These are phyloP conservation scores for Stemphylium vesicarium DNA, from an alignment of 2,329 filamentous ascomycete genomes.

Conservation along the genomic window DNA sequence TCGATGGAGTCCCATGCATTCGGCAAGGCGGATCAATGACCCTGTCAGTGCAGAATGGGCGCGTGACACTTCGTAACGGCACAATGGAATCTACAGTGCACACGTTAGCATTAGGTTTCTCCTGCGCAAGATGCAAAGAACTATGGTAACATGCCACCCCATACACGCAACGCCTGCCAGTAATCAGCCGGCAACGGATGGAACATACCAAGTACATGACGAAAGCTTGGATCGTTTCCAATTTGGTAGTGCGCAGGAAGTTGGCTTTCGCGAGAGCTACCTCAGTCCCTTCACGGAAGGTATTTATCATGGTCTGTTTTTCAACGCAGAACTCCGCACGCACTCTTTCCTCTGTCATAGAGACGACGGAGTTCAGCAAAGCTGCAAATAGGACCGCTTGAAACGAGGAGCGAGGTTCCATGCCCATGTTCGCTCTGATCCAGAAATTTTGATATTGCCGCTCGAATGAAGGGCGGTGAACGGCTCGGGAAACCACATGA, in stretches of 20 bases:
- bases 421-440: slow-evolving; percentile 63
- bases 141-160: too few species aligned
- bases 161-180: neutral
- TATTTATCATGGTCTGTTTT: slow-evolving; percentile 65
- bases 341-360: slow-evolving; percentile 64
- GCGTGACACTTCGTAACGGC: slow-evolving; percentile 73
- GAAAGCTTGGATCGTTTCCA: slow-evolving; percentile 79
- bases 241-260: slow-evolving; percentile 72
- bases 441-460: slow-evolving; percentile 70
- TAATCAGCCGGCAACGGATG: neutral
- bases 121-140: neutral
- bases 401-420: slow-evolving; percentile 67
- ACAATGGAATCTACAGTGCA: slow-evolving; percentile 67
- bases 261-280: slow-evolving; percentile 71
- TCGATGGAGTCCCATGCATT: slow-evolving; percentile 78
- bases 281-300: slow-evolving; percentile 65
- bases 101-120: slow-evolving; percentile 1
- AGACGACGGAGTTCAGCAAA: slow-evolving; percentile 72
- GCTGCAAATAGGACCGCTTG: slow-evolving; percentile 74
- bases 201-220: slow-evolving; percentile 73
- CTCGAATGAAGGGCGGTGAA: slow-evolving; percentile 73
- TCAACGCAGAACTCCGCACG: slow-evolving; percentile 61
- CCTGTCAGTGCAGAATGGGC: slow-evolving; percentile 76
- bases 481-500: slow-evolving; percentile 70
- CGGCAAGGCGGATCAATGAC: slow-evolving; percentile 73